Percentiles rank a stretch among this genome's conserved stretches.
These are phyloP conservation scores for Evernia prunastri DNA, from an alignment of 495 filamentous ascomycete species.

Conservation along the genomic window DNA sequence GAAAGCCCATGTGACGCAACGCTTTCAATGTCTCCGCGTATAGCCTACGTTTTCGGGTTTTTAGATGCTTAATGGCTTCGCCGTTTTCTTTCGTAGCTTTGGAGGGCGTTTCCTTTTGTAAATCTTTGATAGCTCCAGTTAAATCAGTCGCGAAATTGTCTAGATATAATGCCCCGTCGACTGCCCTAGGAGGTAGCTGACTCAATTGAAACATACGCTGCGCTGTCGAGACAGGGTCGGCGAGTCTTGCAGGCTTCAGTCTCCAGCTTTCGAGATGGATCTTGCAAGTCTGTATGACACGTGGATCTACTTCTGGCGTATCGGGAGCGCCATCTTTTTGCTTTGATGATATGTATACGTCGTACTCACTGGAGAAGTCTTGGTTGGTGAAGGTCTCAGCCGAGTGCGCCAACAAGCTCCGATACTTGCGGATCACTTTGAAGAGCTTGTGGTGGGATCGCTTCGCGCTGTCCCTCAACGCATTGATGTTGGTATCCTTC, in stretches of 20 bases:
- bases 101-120: slow-evolving; percentile 74
- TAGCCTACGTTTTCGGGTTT: slow-evolving; percentile 81
- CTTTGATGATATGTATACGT: neutral
- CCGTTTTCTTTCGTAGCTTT: slow-evolving; percentile 76
- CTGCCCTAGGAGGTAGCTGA: slow-evolving; percentile 41
- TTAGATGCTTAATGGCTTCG: slow-evolving; percentile 73
- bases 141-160: slow-evolving; percentile 61
- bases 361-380: slow-evolving; percentile 39
- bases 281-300: slow-evolving; percentile 47
- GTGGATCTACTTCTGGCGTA: slow-evolving; percentile 35
- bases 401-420: slow-evolving; percentile 64
- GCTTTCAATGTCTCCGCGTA: slow-evolving; percentile 79
- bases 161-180: slow-evolving; percentile 55
- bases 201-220: slow-evolving; percentile 55
- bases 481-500: slow-evolving; percentile 93
- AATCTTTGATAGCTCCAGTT: slow-evolving; percentile 57
- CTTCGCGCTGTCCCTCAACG: slow-evolving; percentile 77
- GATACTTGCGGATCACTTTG: slow-evolving; percentile 83
- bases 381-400: slow-evolving; percentile 56
- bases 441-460: slow-evolving; percentile 88
- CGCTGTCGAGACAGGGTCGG: slow-evolving; percentile 58
- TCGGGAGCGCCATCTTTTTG: slow-evolving; percentile 21
- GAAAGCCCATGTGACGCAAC: slow-evolving; percentile 81
- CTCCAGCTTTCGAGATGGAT: slow-evolving; percentile 48
- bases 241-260: slow-evolving; percentile 59